Conservation (phyloP, 2,329 filamentous ascomycete genomes). For the Xylariaceae sp. region DNA sequence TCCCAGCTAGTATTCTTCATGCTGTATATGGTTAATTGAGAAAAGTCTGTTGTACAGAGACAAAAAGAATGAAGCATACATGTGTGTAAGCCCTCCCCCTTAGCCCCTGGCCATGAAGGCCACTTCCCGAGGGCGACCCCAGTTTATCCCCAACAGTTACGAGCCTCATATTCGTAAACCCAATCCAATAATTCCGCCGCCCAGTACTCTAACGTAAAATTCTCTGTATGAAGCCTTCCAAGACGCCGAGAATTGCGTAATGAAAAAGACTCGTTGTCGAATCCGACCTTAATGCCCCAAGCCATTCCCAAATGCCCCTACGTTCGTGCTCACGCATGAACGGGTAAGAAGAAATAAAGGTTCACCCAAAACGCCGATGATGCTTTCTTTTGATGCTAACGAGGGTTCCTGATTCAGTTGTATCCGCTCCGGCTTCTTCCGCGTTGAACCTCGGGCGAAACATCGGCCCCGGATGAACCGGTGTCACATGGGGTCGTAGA, state of each 20-base stretch:
- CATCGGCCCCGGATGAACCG: constrained; percentile 17
- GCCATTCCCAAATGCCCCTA: constrained; percentile 8
- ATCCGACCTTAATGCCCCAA: constrained; percentile 9
- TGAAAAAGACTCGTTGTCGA: constrained; percentile 5
- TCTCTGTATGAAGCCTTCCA: background rate
- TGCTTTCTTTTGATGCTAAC: background rate
- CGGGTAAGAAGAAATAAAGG: background rate
- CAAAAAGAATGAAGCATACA: constrained; percentile 8
- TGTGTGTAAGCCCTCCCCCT: constrained; percentile 4
- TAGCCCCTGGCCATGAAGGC: background rate
- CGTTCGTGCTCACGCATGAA: background rate
- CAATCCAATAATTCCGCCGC: background rate
- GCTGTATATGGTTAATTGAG: constrained; percentile 12
- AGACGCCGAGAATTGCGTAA: background rate
- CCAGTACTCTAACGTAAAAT: background rate
- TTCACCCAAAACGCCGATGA: constrained; percentile 15
- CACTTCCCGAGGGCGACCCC: background rate
- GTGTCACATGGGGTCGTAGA: constrained; percentile 28
- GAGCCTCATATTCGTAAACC: constrained; percentile 1
- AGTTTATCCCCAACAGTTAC: constrained; percentile 5
- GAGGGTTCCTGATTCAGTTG: constrained; percentile 20
- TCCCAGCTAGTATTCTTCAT: constrained; percentile 4
- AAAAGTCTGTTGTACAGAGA: constrained; percentile 11
- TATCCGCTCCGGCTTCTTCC: constrained; percentile 31
- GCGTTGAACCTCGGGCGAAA: constrained; percentile 20